Evolutionary conservation across 2,329 filamentous ascomycete genomes (phyloP), one percentile per base, ranked within the genome.

Genomic region (Colletotrichum phormii): DNA sequence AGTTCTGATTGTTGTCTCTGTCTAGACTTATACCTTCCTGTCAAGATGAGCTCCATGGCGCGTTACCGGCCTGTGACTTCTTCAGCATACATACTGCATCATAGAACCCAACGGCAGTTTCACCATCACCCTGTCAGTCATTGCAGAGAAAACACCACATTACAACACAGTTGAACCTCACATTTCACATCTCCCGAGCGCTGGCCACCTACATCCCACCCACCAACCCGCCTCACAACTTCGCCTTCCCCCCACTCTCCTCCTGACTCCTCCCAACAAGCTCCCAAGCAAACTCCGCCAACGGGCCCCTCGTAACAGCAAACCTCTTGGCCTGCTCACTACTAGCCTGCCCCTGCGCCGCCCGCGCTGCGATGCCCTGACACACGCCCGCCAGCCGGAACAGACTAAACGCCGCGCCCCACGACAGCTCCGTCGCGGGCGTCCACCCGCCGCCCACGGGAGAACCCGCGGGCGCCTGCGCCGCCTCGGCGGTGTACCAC

Each of bases 351-450:
- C 96, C 86, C 60, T 89, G 85, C 31, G 97, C 97, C 81, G 93
- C 93, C 75, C 97, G 86, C 62, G 97, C 97, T 61, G 95, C 95
- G 80, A 99, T 98, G 3, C 97, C 97, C 85, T 99, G 97, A 77
- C 87, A 89, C 74, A 93, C 91, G 63, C 87, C 90, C 35, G 90
- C 86, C 65, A 87, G 83, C 77, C 90, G 86, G 81, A 91, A 92
- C 54, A 90, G 86, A 78, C 84, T 88, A 79, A 93, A 93, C 1
- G 90, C 89, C 79, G 87, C 83, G 42, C 90, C 90, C 89, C 88
- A 92, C 63, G 84, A 82, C 64, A 92, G 82, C 78, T 92, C 90
- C 24, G 86, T 82, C 1, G 82, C 84, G 0, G 93, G 90, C 81
- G 95, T 89, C 89, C 94, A 97, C 18, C 92, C 93, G 2, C 42